Evolutionary conservation across 306 rosid species (phyloP).

Genomic region (Lathyrus sativus): DNA sequence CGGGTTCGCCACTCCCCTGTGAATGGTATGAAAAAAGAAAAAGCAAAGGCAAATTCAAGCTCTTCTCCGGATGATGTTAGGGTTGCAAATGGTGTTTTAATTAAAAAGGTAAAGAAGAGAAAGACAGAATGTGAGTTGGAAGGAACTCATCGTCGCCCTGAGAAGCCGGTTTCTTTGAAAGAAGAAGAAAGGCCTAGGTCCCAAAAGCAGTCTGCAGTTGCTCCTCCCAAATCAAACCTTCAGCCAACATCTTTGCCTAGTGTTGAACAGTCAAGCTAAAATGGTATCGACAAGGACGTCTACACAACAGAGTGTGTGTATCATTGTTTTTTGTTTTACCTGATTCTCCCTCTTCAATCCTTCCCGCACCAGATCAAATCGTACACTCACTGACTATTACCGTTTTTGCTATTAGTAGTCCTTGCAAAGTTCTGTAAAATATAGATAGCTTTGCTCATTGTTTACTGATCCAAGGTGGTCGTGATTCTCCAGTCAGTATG

Average conservation of each 20-base stretch:
- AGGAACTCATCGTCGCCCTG: constrained; percentile 51
- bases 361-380: constrained; percentile 14
- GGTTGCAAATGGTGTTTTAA: constrained; percentile 51
- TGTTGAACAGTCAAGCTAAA: constrained; percentile 85
- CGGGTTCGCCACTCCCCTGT: constrained; percentile 49
- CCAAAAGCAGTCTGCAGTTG: constrained; percentile 59
- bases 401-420: constrained; percentile 71
- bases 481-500: not conserved
- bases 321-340: constrained; percentile 31
- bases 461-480: constrained; percentile 35
- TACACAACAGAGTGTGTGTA: constrained; percentile 38
- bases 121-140: constrained; percentile 66
- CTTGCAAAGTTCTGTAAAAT: constrained; percentile 46
- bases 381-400: constrained; percentile 44
- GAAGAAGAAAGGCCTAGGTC: constrained; percentile 65
- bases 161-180: constrained; percentile 51
- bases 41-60: constrained; percentile 61
- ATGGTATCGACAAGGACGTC: constrained; percentile 50
- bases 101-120: constrained; percentile 67
- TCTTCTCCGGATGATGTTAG: constrained; percentile 57
- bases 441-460: constrained; percentile 52
- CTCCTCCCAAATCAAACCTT: constrained; percentile 57
- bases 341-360: not conserved
- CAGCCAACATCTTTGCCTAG: constrained; percentile 65
- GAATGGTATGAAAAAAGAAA: constrained; percentile 65